These are phyloP conservation scores for Komagataea norvegica DNA, from an alignment of 1,139 yeast species.

Conservation along the genomic window DNA sequence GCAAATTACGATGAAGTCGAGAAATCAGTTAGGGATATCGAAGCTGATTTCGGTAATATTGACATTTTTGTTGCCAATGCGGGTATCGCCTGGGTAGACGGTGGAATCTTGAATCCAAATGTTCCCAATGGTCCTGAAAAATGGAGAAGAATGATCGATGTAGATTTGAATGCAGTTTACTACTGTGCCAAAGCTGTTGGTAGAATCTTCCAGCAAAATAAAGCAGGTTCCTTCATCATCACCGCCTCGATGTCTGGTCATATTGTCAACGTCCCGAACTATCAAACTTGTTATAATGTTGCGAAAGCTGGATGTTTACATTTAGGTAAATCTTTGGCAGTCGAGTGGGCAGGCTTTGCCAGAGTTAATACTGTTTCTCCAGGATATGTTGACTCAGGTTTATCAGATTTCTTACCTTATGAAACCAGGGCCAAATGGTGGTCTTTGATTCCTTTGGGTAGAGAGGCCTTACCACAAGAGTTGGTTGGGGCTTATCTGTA, in stretches of 20 bases:
- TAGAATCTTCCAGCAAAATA: conserved; percentile 62
- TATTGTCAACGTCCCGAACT: conserved; percentile 82
- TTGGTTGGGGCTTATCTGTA: conserved; percentile 83
- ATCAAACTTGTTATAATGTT: conserved; percentile 86
- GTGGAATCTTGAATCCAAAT: conserved; percentile 55
- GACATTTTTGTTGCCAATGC: conserved; percentile 89
- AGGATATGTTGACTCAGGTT: conserved; percentile 74
- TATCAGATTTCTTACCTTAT: conserved; percentile 53
- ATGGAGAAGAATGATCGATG: conserved; percentile 67
- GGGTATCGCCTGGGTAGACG: conserved; percentile 83
- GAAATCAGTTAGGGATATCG: conserved; percentile 50
- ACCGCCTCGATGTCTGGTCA: conserved; percentile 93
- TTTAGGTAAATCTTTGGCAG: conserved; percentile 76
- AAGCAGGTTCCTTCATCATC: conserved; percentile 69
- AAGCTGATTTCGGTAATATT: conserved; percentile 66
- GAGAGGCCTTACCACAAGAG: conserved; percentile 74
- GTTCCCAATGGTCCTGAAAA: conserved; percentile 46
- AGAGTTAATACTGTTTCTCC: conserved; percentile 84
- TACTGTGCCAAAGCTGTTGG: conserved; percentile 74
- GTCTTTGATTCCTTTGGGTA: conserved; percentile 73
- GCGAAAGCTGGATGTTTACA: conserved; percentile 86
- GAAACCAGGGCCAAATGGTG: conserved; percentile 60
- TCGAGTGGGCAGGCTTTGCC: conserved; percentile 87
- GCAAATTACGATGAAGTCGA: conserved; percentile 56
- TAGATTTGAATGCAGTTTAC: conserved; percentile 73